Percentiles rank a stretch among this genome's conserved stretches.
These are phyloP conservation scores for Triticum aestivum DNA, from an alignment of 176 grass and related monocot genomes.

Conservation along the genomic window IWGSC_CS_RefSeq_v2.1 NC_057811.1:3025015-3025514, in stretches of 20 bases:
- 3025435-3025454: too few species aligned
- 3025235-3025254: conserved; percentile 75
- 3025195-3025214: conserved; percentile 59
- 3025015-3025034: too few species aligned
- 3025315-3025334: too few species aligned
- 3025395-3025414: neutral
- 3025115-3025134: too few species aligned
- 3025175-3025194: conserved; percentile 71
- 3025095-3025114: too few species aligned
- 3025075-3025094: too few species aligned
- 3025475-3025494: too few species aligned
- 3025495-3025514: too few species aligned
- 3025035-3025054: neutral
- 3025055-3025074: too few species aligned
- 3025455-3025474: too few species aligned
- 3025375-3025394: neutral
- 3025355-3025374: neutral
- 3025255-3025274: conserved; percentile 38
- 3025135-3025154: conserved; percentile 43
- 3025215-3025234: conserved; percentile 59
- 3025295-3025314: neutral
- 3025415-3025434: too few species aligned
- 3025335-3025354: too few species aligned
- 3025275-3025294: conserved; percentile 29
- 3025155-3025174: conserved; percentile 75